Evolutionary conservation across 2,329 filamentous ascomycete genomes (phyloP).

Genomic region (Ophiosphaerella korrae): DNA sequence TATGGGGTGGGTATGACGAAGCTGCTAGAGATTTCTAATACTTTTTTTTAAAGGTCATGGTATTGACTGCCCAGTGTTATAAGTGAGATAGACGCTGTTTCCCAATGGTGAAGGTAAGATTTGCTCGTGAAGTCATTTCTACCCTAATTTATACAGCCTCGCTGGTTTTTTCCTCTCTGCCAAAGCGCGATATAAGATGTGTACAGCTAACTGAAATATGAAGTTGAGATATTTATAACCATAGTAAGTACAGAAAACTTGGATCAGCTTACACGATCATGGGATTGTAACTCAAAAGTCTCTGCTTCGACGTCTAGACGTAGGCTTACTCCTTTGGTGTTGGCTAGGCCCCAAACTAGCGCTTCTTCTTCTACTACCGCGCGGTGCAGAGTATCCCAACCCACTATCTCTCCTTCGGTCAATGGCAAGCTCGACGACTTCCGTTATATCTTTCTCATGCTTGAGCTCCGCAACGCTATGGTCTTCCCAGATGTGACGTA

Average conservation of each 20-base stretch:
- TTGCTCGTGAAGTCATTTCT: background rate
- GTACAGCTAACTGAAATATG: background rate
- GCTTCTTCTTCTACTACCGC: conserved; percentile 32
- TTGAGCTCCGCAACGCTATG: conserved; percentile 38
- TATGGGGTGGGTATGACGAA: too few species aligned
- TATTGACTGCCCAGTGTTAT: too few species aligned
- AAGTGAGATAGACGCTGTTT: too few species aligned
- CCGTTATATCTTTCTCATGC: conserved; percentile 38
- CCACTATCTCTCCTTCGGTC: conserved; percentile 35
- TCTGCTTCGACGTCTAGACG: conserved; percentile 34
- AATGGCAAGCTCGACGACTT: conserved; percentile 31
- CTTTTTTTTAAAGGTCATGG: too few species aligned
- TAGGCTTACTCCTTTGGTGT: conserved; percentile 18
- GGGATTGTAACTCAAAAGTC: conserved; percentile 24
- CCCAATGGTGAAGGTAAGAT: too few species aligned
- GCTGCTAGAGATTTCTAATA: too few species aligned
- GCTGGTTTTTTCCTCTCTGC: background rate
- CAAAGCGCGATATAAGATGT: background rate
- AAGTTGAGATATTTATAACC: background rate
- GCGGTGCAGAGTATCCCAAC: conserved; percentile 18
- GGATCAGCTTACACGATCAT: conserved; percentile 16
- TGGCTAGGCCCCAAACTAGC: conserved; percentile 31
- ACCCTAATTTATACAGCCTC: background rate
- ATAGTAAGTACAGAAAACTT: background rate
- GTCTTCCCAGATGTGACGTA: conserved; percentile 43